Evolutionary conservation across 306 rosid genomes (phyloP).

Genomic region (Trichosanthes truncata): DNA sequence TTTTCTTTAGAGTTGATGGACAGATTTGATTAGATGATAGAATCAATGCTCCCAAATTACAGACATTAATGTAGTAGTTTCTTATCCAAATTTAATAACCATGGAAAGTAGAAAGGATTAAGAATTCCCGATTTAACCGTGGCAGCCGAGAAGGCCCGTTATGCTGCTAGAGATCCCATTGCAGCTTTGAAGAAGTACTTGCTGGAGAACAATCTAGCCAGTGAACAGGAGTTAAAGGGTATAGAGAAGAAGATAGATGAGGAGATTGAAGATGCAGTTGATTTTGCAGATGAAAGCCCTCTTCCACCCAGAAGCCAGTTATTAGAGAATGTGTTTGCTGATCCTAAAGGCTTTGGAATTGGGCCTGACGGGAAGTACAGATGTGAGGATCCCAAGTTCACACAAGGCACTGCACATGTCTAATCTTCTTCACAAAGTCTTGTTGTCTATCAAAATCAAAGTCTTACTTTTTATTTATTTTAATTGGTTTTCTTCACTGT

Average conservation of each 20-base stretch:
- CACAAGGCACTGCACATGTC: constrained; percentile 95
- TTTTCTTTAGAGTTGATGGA: not conserved
- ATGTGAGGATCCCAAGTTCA: constrained; percentile 98
- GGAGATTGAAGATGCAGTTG: constrained; percentile 69
- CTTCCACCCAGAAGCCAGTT: constrained; percentile 81
- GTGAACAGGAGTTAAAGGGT: constrained; percentile 63
- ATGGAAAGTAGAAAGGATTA: not conserved
- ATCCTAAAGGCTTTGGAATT: constrained; percentile 97
- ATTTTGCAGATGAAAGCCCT: constrained; percentile 85
- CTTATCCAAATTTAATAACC: not conserved
- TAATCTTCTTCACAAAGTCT: constrained; percentile 18
- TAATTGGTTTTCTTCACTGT: constrained; percentile 18
- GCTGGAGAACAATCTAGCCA: constrained; percentile 59
- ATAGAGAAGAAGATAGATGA: constrained; percentile 81
- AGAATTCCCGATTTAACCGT: not conserved
- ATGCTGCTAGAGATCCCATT: constrained; percentile 88
- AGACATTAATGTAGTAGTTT: not conserved
- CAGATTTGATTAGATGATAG: not conserved
- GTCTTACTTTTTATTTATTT: not conserved
- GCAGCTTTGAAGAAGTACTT: constrained; percentile 70
- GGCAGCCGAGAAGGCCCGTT: constrained; percentile 91
- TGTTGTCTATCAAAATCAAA: constrained; percentile 1
- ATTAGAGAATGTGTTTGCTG: constrained; percentile 92
- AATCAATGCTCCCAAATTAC: not conserved
- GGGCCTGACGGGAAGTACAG: constrained; percentile 94